A percentile compares a stretch with the other conserved stretches of the same genome.
Conservation (phyloP, 352 stramenopile species). For the Plasmopara muralis region DNA sequence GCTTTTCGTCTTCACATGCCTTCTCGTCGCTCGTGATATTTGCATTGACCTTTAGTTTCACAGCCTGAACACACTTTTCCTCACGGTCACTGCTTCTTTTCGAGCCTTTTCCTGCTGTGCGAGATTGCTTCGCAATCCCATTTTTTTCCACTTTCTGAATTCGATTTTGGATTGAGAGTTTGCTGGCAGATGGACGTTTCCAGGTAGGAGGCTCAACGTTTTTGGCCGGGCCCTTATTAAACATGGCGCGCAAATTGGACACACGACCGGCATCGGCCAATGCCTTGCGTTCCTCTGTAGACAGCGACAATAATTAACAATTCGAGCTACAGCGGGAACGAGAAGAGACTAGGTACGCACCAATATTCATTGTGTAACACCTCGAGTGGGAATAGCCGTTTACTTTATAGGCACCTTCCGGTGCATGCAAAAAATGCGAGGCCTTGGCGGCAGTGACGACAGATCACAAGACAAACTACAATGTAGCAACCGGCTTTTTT, state of each 20-base stretch:
- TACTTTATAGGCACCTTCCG: neutral
- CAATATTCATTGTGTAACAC: constrained; percentile 10
- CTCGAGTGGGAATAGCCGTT: neutral
- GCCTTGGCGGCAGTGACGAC: neutral
- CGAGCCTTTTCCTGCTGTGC: constrained; percentile 12
- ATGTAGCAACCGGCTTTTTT: constrained; percentile 5
- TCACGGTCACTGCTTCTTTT: constrained; percentile 29
- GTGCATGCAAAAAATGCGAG: neutral
- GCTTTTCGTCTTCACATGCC: constrained; percentile 38
- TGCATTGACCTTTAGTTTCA: constrained; percentile 22
- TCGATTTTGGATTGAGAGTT: constrained; percentile 15
- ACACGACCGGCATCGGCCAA: constrained; percentile 45
- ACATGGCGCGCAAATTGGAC: constrained; percentile 57
- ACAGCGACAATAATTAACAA: neutral
- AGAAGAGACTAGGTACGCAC: neutral
- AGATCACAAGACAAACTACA: constrained; percentile 9
- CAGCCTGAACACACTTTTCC: constrained; percentile 21
- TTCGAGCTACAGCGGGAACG: neutral
- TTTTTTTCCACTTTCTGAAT: constrained; percentile 29
- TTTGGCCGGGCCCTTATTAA: constrained; percentile 40
- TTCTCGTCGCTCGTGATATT: constrained; percentile 33
- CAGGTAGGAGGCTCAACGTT: constrained; percentile 19
- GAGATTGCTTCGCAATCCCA: constrained; percentile 30
- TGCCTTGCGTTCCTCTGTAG: constrained; percentile 41
- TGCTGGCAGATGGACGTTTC: constrained; percentile 4